phyloP scores from a whole-genome alignment of 2,329 filamentous ascomycete species.

The Fusarium sp. region DNA sequence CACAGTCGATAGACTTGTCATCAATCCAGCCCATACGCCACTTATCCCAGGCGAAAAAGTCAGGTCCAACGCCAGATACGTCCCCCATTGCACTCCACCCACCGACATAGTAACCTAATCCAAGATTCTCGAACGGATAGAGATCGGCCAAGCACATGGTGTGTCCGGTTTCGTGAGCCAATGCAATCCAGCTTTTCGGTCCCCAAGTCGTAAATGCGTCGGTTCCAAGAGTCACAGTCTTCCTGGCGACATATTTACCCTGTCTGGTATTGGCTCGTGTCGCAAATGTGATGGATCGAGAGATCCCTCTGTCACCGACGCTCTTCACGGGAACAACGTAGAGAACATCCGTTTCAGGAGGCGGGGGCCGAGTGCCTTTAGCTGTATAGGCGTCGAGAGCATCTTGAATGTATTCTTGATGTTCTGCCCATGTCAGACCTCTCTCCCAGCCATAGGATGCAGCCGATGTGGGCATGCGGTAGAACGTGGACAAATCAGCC shows the following conservation, averaged over 20 bases:
- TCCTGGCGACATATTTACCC: conserved; percentile 22
- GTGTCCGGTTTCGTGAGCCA: conserved; percentile 55
- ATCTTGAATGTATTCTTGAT: conserved; percentile 34
- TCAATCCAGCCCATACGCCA: conserved; percentile 54
- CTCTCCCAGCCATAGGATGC: conserved; percentile 44
- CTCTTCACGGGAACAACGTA: conserved; percentile 32
- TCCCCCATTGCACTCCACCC: conserved; percentile 55
- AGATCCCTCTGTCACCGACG: conserved; percentile 1
- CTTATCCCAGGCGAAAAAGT: conserved; percentile 56
- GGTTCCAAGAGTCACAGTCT: conserved; percentile 49
- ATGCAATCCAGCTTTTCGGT: conserved; percentile 41
- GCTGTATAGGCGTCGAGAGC: conserved; percentile 32
- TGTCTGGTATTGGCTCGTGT: background rate
- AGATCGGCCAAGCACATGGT: conserved; percentile 54
- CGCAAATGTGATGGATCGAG: conserved; percentile 17
- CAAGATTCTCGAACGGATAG: conserved; percentile 47
- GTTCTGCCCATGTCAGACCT: conserved; percentile 18
- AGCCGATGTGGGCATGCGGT: conserved; percentile 45
- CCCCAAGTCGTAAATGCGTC: conserved; percentile 50
- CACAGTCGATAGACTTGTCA: conserved; percentile 51
- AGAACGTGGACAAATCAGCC: conserved; percentile 39
- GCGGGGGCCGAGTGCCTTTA: conserved; percentile 7
- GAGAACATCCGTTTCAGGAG: conserved; percentile 29
- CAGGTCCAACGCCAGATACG: conserved; percentile 49
- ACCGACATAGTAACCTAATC: conserved; percentile 49